These are phyloP conservation scores for Staphylotrichum tortipilum DNA, from an alignment of 495 filamentous ascomycete species.

Conservation along the genomic window DNA sequence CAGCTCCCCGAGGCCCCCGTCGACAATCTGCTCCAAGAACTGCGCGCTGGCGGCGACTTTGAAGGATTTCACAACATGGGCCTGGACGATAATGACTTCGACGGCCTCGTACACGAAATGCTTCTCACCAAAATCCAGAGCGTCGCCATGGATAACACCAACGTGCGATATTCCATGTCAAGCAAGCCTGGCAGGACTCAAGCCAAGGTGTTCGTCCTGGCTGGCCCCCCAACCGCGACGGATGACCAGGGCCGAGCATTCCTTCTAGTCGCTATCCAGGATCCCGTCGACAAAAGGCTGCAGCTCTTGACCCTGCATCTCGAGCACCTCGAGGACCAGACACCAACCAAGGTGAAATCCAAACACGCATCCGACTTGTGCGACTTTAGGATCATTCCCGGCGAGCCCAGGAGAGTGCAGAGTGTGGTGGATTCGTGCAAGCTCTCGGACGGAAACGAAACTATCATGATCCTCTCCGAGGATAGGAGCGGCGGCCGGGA, in stretches of 20 bases:
- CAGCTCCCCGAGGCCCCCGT: conserved; percentile 59
- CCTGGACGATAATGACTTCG: conserved; percentile 57
- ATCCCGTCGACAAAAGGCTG: conserved; percentile 55
- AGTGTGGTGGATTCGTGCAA: conserved; percentile 69
- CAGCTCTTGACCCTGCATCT: conserved; percentile 56
- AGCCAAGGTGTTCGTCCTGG: conserved; percentile 57
- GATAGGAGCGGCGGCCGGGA: conserved; percentile 52
- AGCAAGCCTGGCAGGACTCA: conserved; percentile 39
- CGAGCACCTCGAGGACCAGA: conserved; percentile 24
- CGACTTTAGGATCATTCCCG: conserved; percentile 25
- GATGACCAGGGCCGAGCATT: conserved; percentile 42
- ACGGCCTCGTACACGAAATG: conserved; percentile 65
- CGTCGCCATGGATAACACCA: conserved; percentile 55
- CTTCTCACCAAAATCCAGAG: conserved; percentile 64
- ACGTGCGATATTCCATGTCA: conserved; percentile 47
- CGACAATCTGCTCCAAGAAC: conserved; percentile 64
- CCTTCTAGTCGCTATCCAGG: conserved; percentile 62
- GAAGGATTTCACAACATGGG: conserved; percentile 64
- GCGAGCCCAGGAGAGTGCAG: conserved; percentile 40
- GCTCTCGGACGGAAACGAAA: conserved; percentile 57
- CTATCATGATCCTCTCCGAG: conserved; percentile 62
- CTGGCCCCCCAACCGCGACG: conserved; percentile 44
- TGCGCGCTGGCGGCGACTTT: conserved; percentile 50
- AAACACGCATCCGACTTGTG: conserved; percentile 4
- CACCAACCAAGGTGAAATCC: conserved; percentile 12